Evolutionary conservation across 169 alveolate genomes (phyloP), one percentile per base, ranked within the genome.

Genomic region (Plasmodium malariae): DNA sequence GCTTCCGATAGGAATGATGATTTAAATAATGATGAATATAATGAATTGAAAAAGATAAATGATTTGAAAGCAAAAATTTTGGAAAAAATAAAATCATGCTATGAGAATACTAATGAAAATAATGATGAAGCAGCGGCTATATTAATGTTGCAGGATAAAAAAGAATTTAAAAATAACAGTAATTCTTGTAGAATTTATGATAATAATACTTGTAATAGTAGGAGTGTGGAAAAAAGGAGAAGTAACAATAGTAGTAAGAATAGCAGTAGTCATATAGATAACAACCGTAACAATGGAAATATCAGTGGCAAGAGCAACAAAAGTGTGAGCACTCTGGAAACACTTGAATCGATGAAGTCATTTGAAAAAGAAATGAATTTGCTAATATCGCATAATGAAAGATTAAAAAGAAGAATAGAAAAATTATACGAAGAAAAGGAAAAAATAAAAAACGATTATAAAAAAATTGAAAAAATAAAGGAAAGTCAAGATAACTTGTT

Each of bases 331-430:
- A 83, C 91, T 24, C 51, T 59, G 28, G 91, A 83, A 48, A 83
- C 91, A 49, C 21, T 67, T 49, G 91, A 49, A 30, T 48, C 83
- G 3, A 60, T 83, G 57, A 83, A 54, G 11, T 65, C 91, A 24
- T 67, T 54, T 43, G 91, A 83, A 37, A 68, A 67, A 51, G 63
- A 83, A 65, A 65, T 83, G 59, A 48, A 32, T 17, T 51, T 83
- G 59, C 30, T 83, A 43, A 65, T 67, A 67, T 83, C 83, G 17
- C 91, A 83, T 40, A 83, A 83, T 36, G 91, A 83, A 67, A 65
- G 91, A 60, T 83, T 83, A 54, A 83, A 30, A 83, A 83, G 83
- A 34, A 83, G 83, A 60, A 83, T 83, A 24, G 91, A 83, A 51
- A 83, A 83, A 17, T 32, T 83, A 34, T 67, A 83, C 28, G 72